These are phyloP conservation scores for Endoconidiophora laricicola DNA, from an alignment of 2,329 filamentous ascomycete species.

Conservation along the genomic window DNA sequence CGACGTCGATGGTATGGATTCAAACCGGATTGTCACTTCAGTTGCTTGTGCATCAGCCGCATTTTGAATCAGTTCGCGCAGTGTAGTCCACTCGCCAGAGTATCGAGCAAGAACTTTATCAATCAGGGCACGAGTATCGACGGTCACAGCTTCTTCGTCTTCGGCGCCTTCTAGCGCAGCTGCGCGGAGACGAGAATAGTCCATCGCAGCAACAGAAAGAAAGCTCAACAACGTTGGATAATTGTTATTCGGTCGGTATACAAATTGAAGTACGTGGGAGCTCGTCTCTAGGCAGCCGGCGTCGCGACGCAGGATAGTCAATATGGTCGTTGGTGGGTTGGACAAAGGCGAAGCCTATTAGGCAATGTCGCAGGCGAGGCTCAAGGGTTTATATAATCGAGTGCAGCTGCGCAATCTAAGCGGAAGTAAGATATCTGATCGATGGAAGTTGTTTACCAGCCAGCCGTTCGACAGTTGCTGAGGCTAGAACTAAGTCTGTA, in stretches of 20 bases:
- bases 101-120: slow-evolving; percentile 96
- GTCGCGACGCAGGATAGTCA: background rate
- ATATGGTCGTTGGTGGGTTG: background rate
- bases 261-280: no score
- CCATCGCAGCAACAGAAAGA: slow-evolving; percentile 32
- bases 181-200: slow-evolving; percentile 63
- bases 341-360: no score
- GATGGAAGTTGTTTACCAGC: no score
- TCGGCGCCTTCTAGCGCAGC: slow-evolving; percentile 73
- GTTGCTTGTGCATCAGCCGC: slow-evolving; percentile 92
- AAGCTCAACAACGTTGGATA: background rate
- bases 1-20: slow-evolving; percentile 68
- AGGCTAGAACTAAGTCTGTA: no score
- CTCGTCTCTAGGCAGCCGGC: no score
- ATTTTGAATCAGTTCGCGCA: slow-evolving; percentile 93
- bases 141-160: slow-evolving; percentile 92
- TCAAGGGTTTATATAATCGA: no score
- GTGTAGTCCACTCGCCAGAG: slow-evolving; percentile 80
- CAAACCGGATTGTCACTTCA: slow-evolving; percentile 79
- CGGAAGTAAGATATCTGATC: no score
- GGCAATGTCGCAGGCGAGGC: no score
- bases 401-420: no score
- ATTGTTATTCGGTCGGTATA: no score
- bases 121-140: slow-evolving; percentile 90
- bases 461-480: no score